Evolutionary conservation across 805 yeast species (phyloP).

Genomic region (Candida stauntonica): DNA sequence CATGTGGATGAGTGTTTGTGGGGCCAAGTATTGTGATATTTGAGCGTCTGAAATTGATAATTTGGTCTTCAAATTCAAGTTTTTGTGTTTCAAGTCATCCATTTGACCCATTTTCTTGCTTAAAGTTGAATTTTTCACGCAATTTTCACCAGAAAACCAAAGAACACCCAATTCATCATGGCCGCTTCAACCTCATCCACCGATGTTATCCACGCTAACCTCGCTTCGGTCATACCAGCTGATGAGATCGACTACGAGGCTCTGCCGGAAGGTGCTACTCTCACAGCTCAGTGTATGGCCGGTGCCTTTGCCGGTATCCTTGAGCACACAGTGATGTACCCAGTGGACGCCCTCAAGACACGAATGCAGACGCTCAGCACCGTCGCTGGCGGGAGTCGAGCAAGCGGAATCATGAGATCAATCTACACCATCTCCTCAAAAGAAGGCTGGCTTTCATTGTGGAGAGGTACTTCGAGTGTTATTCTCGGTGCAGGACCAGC

Average conservation of each 20-base stretch:
- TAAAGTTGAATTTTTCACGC: too few relatives aligned
- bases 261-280: slow-evolving; percentile 79
- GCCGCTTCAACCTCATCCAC: slow-evolving; percentile 5
- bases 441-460: slow-evolving; percentile 83
- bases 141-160: background rate
- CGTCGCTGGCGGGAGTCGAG: slow-evolving; percentile 1
- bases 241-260: slow-evolving; percentile 84
- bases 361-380: slow-evolving; percentile 63
- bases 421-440: slow-evolving; percentile 68
- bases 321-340: slow-evolving; percentile 97
- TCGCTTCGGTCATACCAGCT: slow-evolving; percentile 10
- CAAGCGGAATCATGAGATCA: slow-evolving; percentile 41
- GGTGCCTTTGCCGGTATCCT: slow-evolving; percentile 98
- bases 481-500: slow-evolving; percentile 98
- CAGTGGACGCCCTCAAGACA: slow-evolving; percentile 91
- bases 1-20: too few relatives aligned
- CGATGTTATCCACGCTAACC: slow-evolving; percentile 10
- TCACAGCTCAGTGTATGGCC: slow-evolving; percentile 76
- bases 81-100: too few relatives aligned
- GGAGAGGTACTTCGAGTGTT: slow-evolving; percentile 94
- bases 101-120: too few relatives aligned
- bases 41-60: too few relatives aligned
- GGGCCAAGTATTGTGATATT: too few relatives aligned
- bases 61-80: too few relatives aligned
- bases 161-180: background rate